Evolutionary conservation across 345 rosid species (phyloP).

Genomic region (Hibiscus mutabilis): DNA sequence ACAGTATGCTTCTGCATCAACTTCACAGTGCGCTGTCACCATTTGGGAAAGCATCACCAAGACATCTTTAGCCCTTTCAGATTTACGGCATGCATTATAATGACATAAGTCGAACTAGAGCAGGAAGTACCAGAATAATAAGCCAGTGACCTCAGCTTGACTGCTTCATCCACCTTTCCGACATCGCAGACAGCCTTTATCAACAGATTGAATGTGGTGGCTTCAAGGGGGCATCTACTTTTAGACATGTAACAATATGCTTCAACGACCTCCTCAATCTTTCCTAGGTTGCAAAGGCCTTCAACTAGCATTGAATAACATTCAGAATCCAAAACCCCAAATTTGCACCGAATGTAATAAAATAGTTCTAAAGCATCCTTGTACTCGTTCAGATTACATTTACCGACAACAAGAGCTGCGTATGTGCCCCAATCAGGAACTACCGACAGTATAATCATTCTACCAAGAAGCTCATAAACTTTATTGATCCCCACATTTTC

Average conservation of each 20-base stretch:
- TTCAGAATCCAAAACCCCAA: constrained; percentile 33
- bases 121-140: constrained; percentile 23
- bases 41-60: constrained; percentile 30
- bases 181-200: constrained; percentile 24
- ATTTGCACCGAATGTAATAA: constrained; percentile 14
- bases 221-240: constrained; percentile 26
- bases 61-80: constrained; percentile 15
- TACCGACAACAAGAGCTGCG: constrained; percentile 40
- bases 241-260: constrained; percentile 41
- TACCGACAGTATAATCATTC: constrained; percentile 32
- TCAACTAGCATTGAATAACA: constrained; percentile 42
- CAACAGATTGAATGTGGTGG: constrained; percentile 26
- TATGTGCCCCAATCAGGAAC: constrained; percentile 34
- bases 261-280: constrained; percentile 28
- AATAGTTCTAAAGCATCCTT: constrained; percentile 33
- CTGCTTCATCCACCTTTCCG: constrained; percentile 37
- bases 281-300: constrained; percentile 32
- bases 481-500: constrained; percentile 27
- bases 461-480: constrained; percentile 38
- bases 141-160: constrained; percentile 28
- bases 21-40: constrained; percentile 32
- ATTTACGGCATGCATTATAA: constrained; percentile 29
- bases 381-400: constrained; percentile 25
- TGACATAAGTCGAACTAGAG: constrained; percentile 24
- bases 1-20: constrained; percentile 35